phyloP scores from a whole-genome alignment of 139 green algal genomes.

The Micractinium sp. region DNA sequence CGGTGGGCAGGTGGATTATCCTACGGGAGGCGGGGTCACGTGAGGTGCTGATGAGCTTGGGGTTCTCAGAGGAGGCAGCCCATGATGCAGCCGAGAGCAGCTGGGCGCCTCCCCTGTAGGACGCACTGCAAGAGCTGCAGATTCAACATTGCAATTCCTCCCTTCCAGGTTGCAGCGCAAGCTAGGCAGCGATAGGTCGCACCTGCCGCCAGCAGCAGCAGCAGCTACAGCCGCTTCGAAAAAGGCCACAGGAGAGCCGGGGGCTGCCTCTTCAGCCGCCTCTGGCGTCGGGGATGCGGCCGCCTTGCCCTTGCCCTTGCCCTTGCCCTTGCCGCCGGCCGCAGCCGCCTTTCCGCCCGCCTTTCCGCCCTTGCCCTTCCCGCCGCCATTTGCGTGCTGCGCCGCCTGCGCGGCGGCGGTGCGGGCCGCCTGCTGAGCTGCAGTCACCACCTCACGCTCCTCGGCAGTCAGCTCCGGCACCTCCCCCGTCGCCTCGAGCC shows the following conservation, averaged over 20 bases:
- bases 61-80: too few species aligned
- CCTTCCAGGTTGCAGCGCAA: too few species aligned
- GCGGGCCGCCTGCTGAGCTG: constrained; percentile 5
- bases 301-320: constrained; percentile 1
- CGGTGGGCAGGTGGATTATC: too few species aligned
- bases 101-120: too few species aligned
- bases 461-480: constrained; percentile 11
- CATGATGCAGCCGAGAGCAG: too few species aligned
- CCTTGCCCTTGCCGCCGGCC: not conserved
- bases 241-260: not conserved
- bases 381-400: not conserved
- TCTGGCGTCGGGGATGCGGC: not conserved
- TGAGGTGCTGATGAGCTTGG: too few species aligned
- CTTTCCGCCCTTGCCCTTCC: not conserved
- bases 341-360: not conserved
- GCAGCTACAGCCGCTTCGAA: not conserved
- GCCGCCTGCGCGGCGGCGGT: not conserved
- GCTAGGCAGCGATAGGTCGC: not conserved
- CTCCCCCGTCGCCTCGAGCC: not conserved
- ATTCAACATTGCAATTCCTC: too few species aligned
- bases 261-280: not conserved
- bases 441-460: constrained; percentile 12
- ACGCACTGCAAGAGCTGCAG: too few species aligned
- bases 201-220: not conserved
- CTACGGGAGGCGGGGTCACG: too few species aligned